A percentile compares a stretch with the other conserved stretches of the same genome.
These are phyloP conservation scores for Penicillium sp. DNA, from an alignment of 2,329 filamentous ascomycete species.

Conservation along the genomic window DNA sequence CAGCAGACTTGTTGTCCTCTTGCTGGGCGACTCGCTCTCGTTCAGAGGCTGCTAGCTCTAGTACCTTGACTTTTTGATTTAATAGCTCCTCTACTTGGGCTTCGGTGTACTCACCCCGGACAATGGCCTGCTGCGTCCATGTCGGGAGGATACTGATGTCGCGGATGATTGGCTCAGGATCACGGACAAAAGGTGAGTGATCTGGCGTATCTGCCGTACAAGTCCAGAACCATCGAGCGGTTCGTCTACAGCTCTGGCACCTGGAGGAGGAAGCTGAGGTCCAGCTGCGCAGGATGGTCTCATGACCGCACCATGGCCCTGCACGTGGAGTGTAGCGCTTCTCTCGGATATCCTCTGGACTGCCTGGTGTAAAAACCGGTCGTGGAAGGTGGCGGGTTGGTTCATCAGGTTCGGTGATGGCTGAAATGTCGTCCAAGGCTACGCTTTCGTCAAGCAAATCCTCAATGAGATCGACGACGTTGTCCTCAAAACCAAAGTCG, in stretches of 20 bases:
- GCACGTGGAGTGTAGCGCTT: conserved; percentile 10
- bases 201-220: conserved; percentile 68
- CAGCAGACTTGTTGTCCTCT: neutral
- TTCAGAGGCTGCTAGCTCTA: conserved; percentile 30
- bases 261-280: conserved; percentile 48
- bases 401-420: neutral
- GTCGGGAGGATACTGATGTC: conserved; percentile 36
- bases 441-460: neutral
- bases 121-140: conserved; percentile 49
- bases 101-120: conserved; percentile 46
- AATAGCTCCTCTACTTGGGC: conserved; percentile 48
- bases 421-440: neutral
- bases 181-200: conserved; percentile 45
- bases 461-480: neutral
- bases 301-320: conserved; percentile 55
- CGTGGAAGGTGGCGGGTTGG: neutral
- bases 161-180: conserved; percentile 24
- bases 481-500: neutral
- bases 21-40: conserved; percentile 12
- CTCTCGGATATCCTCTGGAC: conserved; percentile 6
- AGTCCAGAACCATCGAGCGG: conserved; percentile 70
- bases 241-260: conserved; percentile 63
- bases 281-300: conserved; percentile 65
- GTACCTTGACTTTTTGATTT: conserved; percentile 44
- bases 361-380: neutral